Base-by-base conservation (phyloP, 2,329 filamentous ascomycete genomes). In the Metarhizium rileyi region DNA sequence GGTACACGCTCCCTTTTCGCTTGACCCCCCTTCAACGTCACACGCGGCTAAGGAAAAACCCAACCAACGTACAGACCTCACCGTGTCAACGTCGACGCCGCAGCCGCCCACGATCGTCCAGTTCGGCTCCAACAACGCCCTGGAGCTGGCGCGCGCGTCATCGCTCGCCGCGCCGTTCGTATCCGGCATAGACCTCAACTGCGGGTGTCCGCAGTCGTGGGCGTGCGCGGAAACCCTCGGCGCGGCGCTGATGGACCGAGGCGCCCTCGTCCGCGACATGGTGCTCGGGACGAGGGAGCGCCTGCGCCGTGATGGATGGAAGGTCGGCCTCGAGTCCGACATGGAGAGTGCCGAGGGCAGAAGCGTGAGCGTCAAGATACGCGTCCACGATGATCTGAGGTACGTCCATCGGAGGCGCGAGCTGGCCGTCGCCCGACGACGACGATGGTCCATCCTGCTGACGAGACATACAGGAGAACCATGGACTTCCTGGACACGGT, bases 121-220 rank as follows among this genome's bases (percentile, higher is more conserved):
- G 61, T 86, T 87, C 58, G 84, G 83, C 44, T 74, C 79, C 54
- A 83, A 79, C 57, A 73, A 71, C 4, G 74, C 82, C 6, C 59
- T 71, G 3, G 84, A 87, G 61, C 71, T 87, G 42, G 72, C 78
- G 14, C 74, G 82, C 27, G 81, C 83, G 10, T 75, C 82, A 0
- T 71, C 75, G 22, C 73, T 87, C 44, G 78, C 80, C 2, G 77
- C 74, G 0, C 82, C 83, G 2, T 79, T 70, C 60, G 77, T 79
- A 47, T 76, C 75, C 57, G 84, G 84, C 54, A 75, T 87, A 3
- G 81, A 87, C 57, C 70, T 87, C 38, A 87, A 87, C 67, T 87
- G 84, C 63, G 84, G 84, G 10, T 87, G 84, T 59, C 84, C 84
- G 7, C 84, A 87, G 64, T 78, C 77, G 5, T 87, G 84, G 84